These are phyloP conservation scores for Yamadazyma oceani DNA, from an alignment of 1,139 yeast genomes.

Conservation along the genomic window DNA sequence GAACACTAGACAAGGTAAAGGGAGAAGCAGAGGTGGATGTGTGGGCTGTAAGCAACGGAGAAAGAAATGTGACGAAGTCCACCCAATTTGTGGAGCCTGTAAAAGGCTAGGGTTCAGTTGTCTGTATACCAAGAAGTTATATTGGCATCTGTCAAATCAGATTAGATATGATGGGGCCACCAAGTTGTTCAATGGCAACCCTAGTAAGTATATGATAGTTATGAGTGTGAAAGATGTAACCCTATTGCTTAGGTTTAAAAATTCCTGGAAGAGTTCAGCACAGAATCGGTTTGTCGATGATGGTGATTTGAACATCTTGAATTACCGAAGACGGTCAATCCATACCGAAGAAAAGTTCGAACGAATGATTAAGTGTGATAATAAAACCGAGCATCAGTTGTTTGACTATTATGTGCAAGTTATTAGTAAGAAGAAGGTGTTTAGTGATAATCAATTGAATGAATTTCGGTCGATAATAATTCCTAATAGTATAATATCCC, in stretches of 20 bases:
- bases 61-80: slow-evolving; percentile 67
- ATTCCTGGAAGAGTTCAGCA: too few species aligned
- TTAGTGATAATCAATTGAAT: slow-evolving; percentile 15
- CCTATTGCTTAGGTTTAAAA: too few species aligned
- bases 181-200: not conserved
- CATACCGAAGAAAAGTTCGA: slow-evolving; percentile 7
- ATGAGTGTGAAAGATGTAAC: slow-evolving; percentile 6
- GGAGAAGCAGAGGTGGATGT: slow-evolving; percentile 51
- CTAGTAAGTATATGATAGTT: slow-evolving; percentile 3
- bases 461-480: slow-evolving; percentile 17
- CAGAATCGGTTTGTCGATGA: too few species aligned
- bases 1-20: slow-evolving; percentile 4
- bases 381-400: slow-evolving; percentile 10
- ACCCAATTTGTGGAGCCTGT: slow-evolving; percentile 64
- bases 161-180: slow-evolving; percentile 1
- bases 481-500: slow-evolving; percentile 15
- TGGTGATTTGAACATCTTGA: not conserved
- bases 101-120: slow-evolving; percentile 51
- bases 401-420: slow-evolving; percentile 18
- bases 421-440: slow-evolving; percentile 17
- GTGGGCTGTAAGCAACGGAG: slow-evolving; percentile 66
- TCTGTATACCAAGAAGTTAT: slow-evolving; percentile 15
- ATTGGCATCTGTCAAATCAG: slow-evolving; percentile 15
- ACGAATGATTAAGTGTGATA: slow-evolving; percentile 5
- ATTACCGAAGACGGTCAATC: slow-evolving; percentile 1